Evolutionary conservation across 768 basidiomycete species (phyloP).

Genomic region (Amylocystis lapponica): DNA sequence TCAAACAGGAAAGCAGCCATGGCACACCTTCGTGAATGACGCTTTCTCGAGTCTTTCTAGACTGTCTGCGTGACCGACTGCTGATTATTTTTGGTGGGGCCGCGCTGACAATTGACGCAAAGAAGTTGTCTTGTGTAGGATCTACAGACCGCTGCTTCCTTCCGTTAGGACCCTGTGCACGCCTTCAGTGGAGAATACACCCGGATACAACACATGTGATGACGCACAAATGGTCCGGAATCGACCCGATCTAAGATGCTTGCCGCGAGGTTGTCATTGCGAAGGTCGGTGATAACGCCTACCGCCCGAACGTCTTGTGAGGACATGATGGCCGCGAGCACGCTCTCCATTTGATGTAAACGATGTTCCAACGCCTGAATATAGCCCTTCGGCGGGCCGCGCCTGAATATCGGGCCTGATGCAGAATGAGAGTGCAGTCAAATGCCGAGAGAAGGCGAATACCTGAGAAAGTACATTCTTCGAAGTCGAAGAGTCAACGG

Average conservation of each 20-base stretch:
- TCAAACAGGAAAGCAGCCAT: background rate
- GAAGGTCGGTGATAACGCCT: constrained; percentile 54
- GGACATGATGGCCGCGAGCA: constrained; percentile 75
- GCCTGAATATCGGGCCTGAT: constrained; percentile 69
- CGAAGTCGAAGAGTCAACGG: constrained; percentile 9
- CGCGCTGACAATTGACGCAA: constrained; percentile 63
- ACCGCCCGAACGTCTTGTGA: constrained; percentile 65
- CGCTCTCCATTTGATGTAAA: constrained; percentile 87
- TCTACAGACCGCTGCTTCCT: constrained; percentile 40
- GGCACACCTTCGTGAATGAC: constrained; percentile 51
- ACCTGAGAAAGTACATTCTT: constrained; percentile 50
- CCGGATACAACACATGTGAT: constrained; percentile 2
- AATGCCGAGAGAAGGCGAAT: constrained; percentile 26
- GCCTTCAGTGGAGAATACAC: background rate
- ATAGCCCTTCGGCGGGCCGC: constrained; percentile 88
- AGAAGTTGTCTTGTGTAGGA: constrained; percentile 73
- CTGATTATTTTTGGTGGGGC: constrained; percentile 45
- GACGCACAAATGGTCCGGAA: constrained; percentile 68
- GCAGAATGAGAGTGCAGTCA: too few relatives aligned
- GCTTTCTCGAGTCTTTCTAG: constrained; percentile 68
- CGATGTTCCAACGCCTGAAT: constrained; percentile 89
- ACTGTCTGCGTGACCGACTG: constrained; percentile 56
- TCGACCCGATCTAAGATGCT: constrained; percentile 76
- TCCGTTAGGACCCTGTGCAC: constrained; percentile 57
- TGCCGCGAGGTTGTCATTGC: constrained; percentile 67